A percentile compares a stretch with the other conserved stretches of the same genome.
phyloP scores from a whole-genome alignment of 805 yeast species.

The Candida nemodendra region DNA sequence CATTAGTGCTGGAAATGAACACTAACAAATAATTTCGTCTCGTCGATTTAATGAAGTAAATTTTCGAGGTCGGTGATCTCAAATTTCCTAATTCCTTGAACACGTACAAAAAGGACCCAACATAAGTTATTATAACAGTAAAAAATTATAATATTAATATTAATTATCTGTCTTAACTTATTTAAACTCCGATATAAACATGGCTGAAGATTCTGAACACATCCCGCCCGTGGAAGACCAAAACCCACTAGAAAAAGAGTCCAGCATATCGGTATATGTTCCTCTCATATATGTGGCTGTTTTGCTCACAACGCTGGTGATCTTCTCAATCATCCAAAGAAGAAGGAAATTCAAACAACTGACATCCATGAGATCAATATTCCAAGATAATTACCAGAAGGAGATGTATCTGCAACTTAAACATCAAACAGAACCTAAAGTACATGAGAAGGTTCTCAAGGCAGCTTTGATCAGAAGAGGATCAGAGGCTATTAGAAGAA shows the following conservation, averaged over 20 bases:
- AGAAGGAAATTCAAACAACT: conserved; percentile 52
- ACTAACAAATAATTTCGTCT: too few relatives aligned
- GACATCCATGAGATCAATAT: conserved; percentile 66
- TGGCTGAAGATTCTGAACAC: conserved; percentile 16
- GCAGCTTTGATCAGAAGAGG: conserved; percentile 58
- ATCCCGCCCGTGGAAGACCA: conserved; percentile 16
- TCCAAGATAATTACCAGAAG: conserved; percentile 63
- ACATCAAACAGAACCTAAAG: conserved; percentile 49
- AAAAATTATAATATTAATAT: too few relatives aligned
- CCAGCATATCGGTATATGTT: conserved; percentile 57
- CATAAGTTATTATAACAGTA: too few relatives aligned
- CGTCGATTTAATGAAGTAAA: background rate
- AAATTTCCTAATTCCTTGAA: background rate
- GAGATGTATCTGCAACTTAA: conserved; percentile 63
- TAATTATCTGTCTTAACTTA: too few relatives aligned
- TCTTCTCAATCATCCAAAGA: conserved; percentile 71
- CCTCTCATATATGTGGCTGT: conserved; percentile 77
- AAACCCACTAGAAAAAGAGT: conserved; percentile 29
- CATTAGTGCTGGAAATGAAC: too few relatives aligned
- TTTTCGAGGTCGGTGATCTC: too few relatives aligned
- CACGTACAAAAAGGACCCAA: background rate
- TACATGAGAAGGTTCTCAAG: conserved; percentile 57
- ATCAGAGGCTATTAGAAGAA: conserved; percentile 84
- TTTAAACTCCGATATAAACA: too few relatives aligned
- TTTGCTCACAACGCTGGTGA: conserved; percentile 59